A percentile compares a stretch with the other conserved stretches of the same genome.
Conservation (phyloP, 768 basidiomycete species). For the Clitopilus passeckerianus region DNA sequence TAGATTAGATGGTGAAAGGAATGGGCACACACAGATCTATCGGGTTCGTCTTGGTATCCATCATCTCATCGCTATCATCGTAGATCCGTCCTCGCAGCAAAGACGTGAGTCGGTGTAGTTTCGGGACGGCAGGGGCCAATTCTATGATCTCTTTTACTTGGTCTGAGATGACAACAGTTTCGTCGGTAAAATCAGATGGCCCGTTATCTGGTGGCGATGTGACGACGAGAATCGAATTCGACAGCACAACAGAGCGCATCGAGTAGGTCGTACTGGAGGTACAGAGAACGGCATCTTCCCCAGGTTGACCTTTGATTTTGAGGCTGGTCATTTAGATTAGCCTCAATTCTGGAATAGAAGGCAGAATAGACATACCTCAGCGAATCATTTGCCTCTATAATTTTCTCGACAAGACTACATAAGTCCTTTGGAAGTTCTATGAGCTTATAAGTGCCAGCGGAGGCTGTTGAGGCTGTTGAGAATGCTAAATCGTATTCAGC, state of each 20-base stretch:
- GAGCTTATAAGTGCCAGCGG: constrained; percentile 58
- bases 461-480: constrained; percentile 39
- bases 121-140: constrained; percentile 71
- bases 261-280: constrained; percentile 76
- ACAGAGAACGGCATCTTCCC: constrained; percentile 89
- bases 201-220: constrained; percentile 38
- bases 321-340: constrained; percentile 36
- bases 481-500: constrained; percentile 47
- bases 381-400: constrained; percentile 25
- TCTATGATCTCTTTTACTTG: constrained; percentile 84
- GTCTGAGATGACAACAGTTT: constrained; percentile 67
- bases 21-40: constrained; percentile 6
- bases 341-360: constrained; percentile 5
- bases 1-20: not conserved
- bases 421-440: constrained; percentile 74
- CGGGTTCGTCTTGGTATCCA: constrained; percentile 11
- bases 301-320: constrained; percentile 73
- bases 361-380: constrained; percentile 21
- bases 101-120: constrained; percentile 56
- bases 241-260: constrained; percentile 81
- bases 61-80: constrained; percentile 55
- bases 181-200: constrained; percentile 22
- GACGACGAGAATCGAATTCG: constrained; percentile 81
- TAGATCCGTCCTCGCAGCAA: constrained; percentile 66
- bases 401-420: constrained; percentile 53